Conservation (phyloP, 176 grass and related monocot species). For the Phragmites australis region DNA sequence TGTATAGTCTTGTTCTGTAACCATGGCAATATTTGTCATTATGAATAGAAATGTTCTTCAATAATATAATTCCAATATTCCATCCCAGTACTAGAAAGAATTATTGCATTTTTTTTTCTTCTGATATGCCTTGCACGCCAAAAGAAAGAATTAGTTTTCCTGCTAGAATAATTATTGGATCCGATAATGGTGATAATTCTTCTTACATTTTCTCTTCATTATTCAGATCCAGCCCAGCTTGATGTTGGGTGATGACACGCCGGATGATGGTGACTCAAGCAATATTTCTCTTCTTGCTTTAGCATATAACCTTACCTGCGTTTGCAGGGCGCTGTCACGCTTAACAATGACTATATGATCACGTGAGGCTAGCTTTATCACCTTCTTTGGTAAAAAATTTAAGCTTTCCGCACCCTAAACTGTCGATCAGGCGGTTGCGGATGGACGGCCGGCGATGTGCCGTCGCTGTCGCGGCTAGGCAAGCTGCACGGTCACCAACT, state of each 20-base stretch:
- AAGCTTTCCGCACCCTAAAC: neutral
- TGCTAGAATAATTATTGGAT: neutral
- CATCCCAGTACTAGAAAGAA: neutral
- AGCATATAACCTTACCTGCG: conserved; percentile 21
- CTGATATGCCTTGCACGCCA: neutral
- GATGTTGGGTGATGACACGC: neutral
- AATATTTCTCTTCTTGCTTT: neutral
- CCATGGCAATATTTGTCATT: neutral
- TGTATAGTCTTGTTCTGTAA: neutral
- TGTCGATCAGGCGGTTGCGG: neutral
- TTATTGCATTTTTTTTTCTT: neutral
- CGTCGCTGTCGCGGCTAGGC: neutral
- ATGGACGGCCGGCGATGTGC: conserved; percentile 9
- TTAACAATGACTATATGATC: conserved; percentile 43
- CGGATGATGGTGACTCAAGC: conserved; percentile 18
- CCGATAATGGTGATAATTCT: neutral
- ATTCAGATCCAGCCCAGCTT: conserved; percentile 17
- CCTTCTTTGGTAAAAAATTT: neutral
- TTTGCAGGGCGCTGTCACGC: conserved; percentile 2
- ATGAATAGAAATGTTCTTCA: neutral
- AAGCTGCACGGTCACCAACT: conserved; percentile 16
- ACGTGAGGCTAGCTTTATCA: conserved; percentile 11
- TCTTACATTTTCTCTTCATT: neutral
- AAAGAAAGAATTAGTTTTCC: neutral
- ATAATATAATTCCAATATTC: neutral